phyloP scores from a whole-genome alignment of 1,284 basidiomycete species.

The Trichosporon sp. region DNA sequence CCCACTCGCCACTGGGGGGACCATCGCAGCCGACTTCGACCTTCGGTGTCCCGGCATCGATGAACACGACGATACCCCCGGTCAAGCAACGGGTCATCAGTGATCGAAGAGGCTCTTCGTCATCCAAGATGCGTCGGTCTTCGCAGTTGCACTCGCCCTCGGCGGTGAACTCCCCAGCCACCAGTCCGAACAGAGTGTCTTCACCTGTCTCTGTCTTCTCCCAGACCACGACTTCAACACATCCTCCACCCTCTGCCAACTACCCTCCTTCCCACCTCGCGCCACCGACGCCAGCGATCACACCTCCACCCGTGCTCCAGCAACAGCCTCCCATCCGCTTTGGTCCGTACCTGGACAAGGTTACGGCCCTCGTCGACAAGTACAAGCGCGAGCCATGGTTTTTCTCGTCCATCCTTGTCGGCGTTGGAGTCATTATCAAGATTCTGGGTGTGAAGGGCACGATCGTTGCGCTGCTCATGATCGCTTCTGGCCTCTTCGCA shows the following conservation, averaged over 20 bases:
- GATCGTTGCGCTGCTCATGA: constrained; percentile 5
- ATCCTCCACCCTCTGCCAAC: neutral
- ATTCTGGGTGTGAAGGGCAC: constrained; percentile 17
- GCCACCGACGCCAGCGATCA: neutral
- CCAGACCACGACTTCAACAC: neutral
- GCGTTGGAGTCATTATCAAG: constrained; percentile 17
- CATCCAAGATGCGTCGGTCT: constrained; percentile 2
- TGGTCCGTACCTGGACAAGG: neutral
- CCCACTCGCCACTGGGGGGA: neutral
- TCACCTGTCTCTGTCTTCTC: constrained; percentile 6
- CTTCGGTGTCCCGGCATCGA: constrained; percentile 5
- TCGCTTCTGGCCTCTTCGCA: constrained; percentile 11
- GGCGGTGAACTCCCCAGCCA: neutral
- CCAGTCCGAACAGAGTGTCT: neutral
- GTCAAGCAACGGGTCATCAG: constrained; percentile 17
- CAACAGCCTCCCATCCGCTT: neutral
- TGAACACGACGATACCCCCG: neutral
- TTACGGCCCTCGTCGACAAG: neutral
- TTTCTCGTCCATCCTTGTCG: neutral
- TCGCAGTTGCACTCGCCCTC: constrained; percentile 2
- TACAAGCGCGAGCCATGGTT: constrained; percentile 15
- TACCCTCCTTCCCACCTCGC: neutral
- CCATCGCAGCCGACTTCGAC: neutral
- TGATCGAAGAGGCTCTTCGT: neutral
- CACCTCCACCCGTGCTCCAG: neutral